phyloP scores from a whole-genome alignment of 140 eudicot species.

The Ambrosia hybrid region DNA sequence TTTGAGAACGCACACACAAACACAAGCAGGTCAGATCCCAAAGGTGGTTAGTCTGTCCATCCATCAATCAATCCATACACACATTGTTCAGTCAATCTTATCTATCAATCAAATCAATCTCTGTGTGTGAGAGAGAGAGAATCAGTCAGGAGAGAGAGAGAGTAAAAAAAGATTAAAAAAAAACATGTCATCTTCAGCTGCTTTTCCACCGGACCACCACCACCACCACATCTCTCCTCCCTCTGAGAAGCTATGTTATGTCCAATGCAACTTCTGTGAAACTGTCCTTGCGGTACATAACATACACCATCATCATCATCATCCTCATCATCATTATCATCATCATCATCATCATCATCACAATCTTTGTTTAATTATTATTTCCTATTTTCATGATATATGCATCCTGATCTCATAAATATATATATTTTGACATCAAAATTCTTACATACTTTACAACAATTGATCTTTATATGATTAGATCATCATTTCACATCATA shows the following conservation, averaged over 20 bases:
- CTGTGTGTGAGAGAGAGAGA: slow-evolving; percentile 16
- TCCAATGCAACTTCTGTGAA: slow-evolving; percentile 81
- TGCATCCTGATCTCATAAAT: background rate
- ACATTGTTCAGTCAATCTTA: slow-evolving; percentile 69
- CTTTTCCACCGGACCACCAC: slow-evolving; percentile 79
- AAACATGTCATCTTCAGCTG: slow-evolving; percentile 82
- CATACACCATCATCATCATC: slow-evolving; percentile 4
- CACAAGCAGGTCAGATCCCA: slow-evolving; percentile 67
- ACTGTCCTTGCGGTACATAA: slow-evolving; percentile 69
- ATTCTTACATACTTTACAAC: background rate
- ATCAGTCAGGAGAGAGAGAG: slow-evolving; percentile 25
- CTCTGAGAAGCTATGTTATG: slow-evolving; percentile 80
- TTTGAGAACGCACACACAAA: slow-evolving; percentile 40
- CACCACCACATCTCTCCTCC: slow-evolving; percentile 61
- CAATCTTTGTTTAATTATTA: background rate
- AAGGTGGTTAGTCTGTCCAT: slow-evolving; percentile 60
- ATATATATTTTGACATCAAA: slow-evolving; percentile 1
- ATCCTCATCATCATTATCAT: background rate
- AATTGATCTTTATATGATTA: slow-evolving; percentile 7
- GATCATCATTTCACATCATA: too few relatives aligned
- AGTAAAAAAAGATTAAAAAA: slow-evolving; percentile 7
- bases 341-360: slow-evolving; percentile 11
- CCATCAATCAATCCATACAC: slow-evolving; percentile 38
- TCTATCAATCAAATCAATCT: slow-evolving; percentile 77
- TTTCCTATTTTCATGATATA: background rate